These are phyloP conservation scores for Saccharomyces hybrid DNA, from an alignment of 1,139 yeast species.

Conservation along the genomic window DNA sequence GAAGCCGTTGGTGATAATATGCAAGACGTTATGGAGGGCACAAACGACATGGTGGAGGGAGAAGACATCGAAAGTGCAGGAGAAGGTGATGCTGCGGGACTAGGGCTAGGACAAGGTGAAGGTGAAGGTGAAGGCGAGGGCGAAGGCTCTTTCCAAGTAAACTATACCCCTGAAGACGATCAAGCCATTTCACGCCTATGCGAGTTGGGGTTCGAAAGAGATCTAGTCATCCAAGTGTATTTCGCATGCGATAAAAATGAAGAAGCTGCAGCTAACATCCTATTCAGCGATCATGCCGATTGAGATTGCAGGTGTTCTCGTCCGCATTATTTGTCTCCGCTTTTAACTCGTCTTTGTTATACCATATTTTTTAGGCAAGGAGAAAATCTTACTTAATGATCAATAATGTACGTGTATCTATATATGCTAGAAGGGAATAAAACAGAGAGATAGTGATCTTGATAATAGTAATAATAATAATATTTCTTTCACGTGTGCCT, in stretches of 20 bases:
- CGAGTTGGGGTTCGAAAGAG: constrained; percentile 87
- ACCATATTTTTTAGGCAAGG: neutral
- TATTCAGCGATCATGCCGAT: constrained; percentile 41
- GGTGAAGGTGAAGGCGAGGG: constrained; percentile 29
- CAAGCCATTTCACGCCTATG: constrained; percentile 81
- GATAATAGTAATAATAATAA: neutral
- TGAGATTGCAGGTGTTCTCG: constrained; percentile 4
- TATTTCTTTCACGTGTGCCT: neutral
- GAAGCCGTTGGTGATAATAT: constrained; percentile 46
- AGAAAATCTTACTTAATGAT: neutral
- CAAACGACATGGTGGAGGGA: constrained; percentile 8
- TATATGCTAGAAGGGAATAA: neutral
- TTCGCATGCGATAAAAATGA: constrained; percentile 98
- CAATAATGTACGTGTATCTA: neutral
- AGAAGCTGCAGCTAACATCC: constrained; percentile 88
- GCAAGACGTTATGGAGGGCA: constrained; percentile 22
- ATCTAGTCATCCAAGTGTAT: constrained; percentile 84
- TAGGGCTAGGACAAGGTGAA: constrained; percentile 11
- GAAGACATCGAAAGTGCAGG: constrained; percentile 4
- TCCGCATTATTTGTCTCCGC: neutral
- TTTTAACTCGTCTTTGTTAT: neutral
- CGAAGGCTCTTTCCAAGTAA: constrained; percentile 31
- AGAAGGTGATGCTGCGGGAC: constrained; percentile 7
- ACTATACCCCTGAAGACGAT: constrained; percentile 68
- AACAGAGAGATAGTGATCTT: neutral